phyloP scores from a whole-genome alignment of 2,329 filamentous ascomycete species.

The Emmonsiellopsis sp. region DNA sequence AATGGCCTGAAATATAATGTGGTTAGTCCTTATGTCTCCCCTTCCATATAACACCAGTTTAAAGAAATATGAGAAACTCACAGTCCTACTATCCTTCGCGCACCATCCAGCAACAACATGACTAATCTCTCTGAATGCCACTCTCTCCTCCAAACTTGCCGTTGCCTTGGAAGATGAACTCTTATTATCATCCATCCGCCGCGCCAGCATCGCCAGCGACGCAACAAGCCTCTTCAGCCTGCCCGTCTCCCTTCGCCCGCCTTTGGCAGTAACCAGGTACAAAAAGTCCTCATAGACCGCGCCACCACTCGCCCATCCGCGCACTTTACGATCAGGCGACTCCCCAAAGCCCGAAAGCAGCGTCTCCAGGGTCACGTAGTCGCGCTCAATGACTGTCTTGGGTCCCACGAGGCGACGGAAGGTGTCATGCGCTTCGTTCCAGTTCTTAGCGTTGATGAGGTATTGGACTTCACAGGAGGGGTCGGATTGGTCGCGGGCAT shows the following conservation, averaged over 20 bases:
- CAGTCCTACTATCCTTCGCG: constrained; percentile 49
- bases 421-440: constrained; percentile 73
- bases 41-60: background rate
- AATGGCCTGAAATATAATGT: constrained; percentile 16
- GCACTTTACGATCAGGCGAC: constrained; percentile 50
- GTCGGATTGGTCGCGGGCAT: constrained; percentile 65
- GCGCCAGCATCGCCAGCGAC: constrained; percentile 35
- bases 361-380: constrained; percentile 60
- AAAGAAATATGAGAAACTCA: constrained; percentile 27
- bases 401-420: constrained; percentile 76
- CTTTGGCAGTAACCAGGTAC: constrained; percentile 35
- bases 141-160: constrained; percentile 48
- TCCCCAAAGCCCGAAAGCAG: constrained; percentile 63
- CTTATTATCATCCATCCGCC: constrained; percentile 24
- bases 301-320: constrained; percentile 69
- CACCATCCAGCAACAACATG: constrained; percentile 60
- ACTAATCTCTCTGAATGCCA: constrained; percentile 75
- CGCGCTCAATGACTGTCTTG: constrained; percentile 67
- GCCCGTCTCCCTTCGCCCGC: constrained; percentile 30
- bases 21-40: background rate
- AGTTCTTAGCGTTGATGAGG: constrained; percentile 67
- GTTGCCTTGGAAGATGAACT: constrained; percentile 14
- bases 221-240: constrained; percentile 38
- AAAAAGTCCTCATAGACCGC: constrained; percentile 64
- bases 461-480: constrained; percentile 64